Evolutionary conservation across 305 asterid genomes (phyloP), one percentile per base, ranked within the genome.

Genomic region (Solanum hybrid): DNA sequence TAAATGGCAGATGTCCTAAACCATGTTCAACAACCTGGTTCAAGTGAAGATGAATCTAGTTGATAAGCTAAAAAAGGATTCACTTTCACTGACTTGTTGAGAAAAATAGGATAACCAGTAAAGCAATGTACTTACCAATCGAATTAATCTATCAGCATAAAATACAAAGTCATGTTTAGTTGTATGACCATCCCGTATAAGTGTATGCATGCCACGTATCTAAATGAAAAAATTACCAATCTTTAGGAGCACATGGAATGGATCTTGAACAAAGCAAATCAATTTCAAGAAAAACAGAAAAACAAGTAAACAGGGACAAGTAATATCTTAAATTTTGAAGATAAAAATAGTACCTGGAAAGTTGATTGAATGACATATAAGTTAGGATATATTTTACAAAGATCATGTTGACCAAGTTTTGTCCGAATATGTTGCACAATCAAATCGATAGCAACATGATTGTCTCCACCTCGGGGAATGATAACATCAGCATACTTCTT

Each of bases 401-500:
- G 99, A 93, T 98, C 97, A 80, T 98, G 99, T 93, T 98, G 99
- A 87, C 99, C 99, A 81, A 98, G 98, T 92, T 97, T 98, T 51
- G 98, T 97, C 91, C 98, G 96, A 90, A 98, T 94, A 93, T 98
- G 99, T 91, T 97, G 99, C 78, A 98, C 99, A 74, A 98, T 98
- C 96, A 98, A 95, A 94, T 98, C 99, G 82, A 98, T 95, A 73
- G 99, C 99, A 87, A 98, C 99, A 91, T 94, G 98, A 92, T 98
- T 98, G 93, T 98, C 99, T 92, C 99, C 99, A 88, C 99, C 99
- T 57, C 98, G 98, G 24, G 99, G 99, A 90, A 98, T 98, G 92
- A 98, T 98, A 89, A 98, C 96, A 91, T 98, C 99, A 3, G 99
- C 99, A 79, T 95, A 98, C 92, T 98, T 98, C 93, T 98, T 98